A percentile compares a stretch with the other conserved stretches of the same genome.
Conservation (phyloP, 371 early-diverging fungal genomes). For the Rhizopus arrhizus region DNA sequence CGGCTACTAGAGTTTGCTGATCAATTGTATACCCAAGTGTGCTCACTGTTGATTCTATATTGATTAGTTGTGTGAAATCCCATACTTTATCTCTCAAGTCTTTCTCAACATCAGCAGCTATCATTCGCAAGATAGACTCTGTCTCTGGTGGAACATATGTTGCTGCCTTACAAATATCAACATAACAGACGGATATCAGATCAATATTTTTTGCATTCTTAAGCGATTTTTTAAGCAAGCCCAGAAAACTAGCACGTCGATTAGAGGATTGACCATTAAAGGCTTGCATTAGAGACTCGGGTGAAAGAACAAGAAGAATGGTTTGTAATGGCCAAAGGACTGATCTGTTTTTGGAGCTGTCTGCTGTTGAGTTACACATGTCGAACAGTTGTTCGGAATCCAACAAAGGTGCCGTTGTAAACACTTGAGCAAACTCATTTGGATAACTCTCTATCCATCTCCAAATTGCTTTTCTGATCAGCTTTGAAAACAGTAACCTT, state of each 20-base stretch:
- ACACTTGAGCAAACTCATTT: slow-evolving; percentile 67
- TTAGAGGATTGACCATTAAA: slow-evolving; percentile 45
- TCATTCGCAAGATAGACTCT: slow-evolving; percentile 62
- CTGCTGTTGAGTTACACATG: slow-evolving; percentile 67
- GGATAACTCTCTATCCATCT: slow-evolving; percentile 84
- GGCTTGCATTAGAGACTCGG: slow-evolving; percentile 67
- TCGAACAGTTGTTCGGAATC: slow-evolving; percentile 78
- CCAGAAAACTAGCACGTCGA: slow-evolving; percentile 62
- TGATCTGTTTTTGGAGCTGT: slow-evolving; percentile 62
- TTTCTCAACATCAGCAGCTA: slow-evolving; percentile 73
- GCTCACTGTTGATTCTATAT: slow-evolving; percentile 44
- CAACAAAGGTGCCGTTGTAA: slow-evolving; percentile 63
- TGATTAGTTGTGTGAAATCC: slow-evolving; percentile 57
- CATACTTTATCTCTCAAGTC: slow-evolving; percentile 76
- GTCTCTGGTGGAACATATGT: slow-evolving; percentile 70
- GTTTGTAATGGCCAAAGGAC: slow-evolving; percentile 86
- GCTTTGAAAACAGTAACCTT: slow-evolving; percentile 66
- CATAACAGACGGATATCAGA: slow-evolving; percentile 73
- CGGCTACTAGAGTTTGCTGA: slow-evolving; percentile 58
- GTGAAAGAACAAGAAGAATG: slow-evolving; percentile 73
- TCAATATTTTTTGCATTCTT: slow-evolving; percentile 65
- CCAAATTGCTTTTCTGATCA: slow-evolving; percentile 80
- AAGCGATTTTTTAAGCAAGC: slow-evolving; percentile 64
- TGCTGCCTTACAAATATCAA: slow-evolving; percentile 78
- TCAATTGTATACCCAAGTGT: slow-evolving; percentile 54